Conservation (phyloP, 306 rosid genomes). For the apple (Malus domestica) region DNA sequence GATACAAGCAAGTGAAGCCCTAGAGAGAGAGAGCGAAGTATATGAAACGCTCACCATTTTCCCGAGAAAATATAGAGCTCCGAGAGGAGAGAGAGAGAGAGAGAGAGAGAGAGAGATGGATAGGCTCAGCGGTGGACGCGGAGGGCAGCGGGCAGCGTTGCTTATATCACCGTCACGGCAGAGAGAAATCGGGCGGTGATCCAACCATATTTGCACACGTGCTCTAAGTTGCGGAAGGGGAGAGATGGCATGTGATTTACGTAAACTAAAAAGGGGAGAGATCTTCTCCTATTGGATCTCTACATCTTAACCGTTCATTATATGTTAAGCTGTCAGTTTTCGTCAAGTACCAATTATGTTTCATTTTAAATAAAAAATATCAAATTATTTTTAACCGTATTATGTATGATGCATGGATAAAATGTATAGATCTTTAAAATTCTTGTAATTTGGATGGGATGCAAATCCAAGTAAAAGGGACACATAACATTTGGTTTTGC, state of each 20-base stretch:
- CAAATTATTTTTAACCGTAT: no score
- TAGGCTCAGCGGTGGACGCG: neutral
- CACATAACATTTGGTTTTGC: neutral
- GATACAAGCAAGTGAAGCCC: neutral
- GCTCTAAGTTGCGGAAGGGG: neutral
- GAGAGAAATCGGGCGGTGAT: neutral
- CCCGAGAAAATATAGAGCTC: constrained; percentile 29
- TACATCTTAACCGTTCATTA: no score
- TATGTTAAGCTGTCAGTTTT: no score
- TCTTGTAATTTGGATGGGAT: no score
- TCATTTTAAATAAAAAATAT: no score
- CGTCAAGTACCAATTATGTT: no score
- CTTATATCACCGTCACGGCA: constrained; percentile 21
- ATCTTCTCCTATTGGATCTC: no score
- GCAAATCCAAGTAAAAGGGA: neutral
- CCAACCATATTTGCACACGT: constrained; percentile 1
- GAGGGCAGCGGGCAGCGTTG: neutral
- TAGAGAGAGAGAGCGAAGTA: neutral
- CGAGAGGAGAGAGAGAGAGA: constrained; percentile 2
- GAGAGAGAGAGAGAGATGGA: neutral
- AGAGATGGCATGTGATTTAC: constrained; percentile 13
- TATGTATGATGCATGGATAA: no score
- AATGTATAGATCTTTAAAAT: no score
- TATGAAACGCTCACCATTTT: constrained; percentile 32
- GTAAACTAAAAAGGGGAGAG: neutral